Evolutionary conservation across 1,284 basidiomycete genomes (phyloP).

Genomic region (Apiotrichum veenhuisii): DNA sequence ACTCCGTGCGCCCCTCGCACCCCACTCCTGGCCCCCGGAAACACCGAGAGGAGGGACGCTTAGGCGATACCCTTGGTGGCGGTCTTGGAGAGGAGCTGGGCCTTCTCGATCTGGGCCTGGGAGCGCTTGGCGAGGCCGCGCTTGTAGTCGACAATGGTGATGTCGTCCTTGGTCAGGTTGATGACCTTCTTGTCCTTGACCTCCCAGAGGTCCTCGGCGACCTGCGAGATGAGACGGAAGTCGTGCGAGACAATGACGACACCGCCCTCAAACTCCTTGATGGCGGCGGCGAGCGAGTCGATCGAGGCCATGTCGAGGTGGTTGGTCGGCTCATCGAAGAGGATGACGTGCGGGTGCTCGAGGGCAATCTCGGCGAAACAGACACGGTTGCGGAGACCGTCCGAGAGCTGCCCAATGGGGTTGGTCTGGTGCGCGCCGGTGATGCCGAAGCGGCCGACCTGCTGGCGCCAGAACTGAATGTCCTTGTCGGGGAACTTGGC

Average conservation of each 20-base stretch:
- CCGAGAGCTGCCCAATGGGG: conserved; percentile 89
- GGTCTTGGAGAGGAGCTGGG: conserved; percentile 82
- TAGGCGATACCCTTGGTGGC: conserved; percentile 49
- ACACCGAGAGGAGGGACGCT: conserved; percentile 14
- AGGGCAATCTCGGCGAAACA: conserved; percentile 64
- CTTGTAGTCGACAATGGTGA: conserved; percentile 89
- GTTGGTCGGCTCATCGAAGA: conserved; percentile 64
- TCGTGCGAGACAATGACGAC: conserved; percentile 98
- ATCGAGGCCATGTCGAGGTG: conserved; percentile 69
- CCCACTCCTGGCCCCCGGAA: not conserved
- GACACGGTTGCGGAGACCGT: conserved; percentile 84
- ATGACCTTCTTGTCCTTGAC: conserved; percentile 91
- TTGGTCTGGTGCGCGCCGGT: conserved; percentile 89
- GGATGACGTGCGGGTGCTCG: conserved; percentile 86
- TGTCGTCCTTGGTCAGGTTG: conserved; percentile 84
- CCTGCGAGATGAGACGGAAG: conserved; percentile 92
- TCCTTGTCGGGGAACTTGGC: conserved; percentile 95
- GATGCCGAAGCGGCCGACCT: conserved; percentile 93
- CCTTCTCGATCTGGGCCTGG: conserved; percentile 73
- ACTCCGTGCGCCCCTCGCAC: not conserved
- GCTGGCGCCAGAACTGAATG: conserved; percentile 78
- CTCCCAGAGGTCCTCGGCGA: conserved; percentile 97
- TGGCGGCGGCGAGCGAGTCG: conserved; percentile 87
- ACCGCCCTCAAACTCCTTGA: conserved; percentile 95
- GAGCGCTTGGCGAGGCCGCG: conserved; percentile 52